Percentiles rank a stretch among this genome's conserved stretches.
Evolutionary conservation across 495 filamentous ascomycete genomes (phyloP).

Genomic region (Aspergillus leporis): DNA sequence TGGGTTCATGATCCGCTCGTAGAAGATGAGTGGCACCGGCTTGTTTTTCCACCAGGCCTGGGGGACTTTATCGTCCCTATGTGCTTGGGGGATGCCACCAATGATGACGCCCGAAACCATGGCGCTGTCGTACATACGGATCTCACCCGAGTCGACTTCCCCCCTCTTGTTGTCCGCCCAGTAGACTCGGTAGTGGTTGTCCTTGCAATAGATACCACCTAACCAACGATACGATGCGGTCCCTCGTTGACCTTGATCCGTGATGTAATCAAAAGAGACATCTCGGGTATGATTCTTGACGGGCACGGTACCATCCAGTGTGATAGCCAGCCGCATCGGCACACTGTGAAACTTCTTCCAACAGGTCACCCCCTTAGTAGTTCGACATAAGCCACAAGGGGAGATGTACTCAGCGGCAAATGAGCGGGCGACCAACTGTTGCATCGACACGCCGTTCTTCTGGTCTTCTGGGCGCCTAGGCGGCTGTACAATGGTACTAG

Average conservation of each 20-base stretch:
- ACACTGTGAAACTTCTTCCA: slow-evolving; percentile 20
- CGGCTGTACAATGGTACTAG: slow-evolving; percentile 2
- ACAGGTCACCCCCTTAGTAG: background rate
- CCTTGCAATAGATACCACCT: slow-evolving; percentile 38
- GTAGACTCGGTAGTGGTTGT: slow-evolving; percentile 30
- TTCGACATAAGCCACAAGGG: slow-evolving; percentile 17
- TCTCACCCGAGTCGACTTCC: slow-evolving; percentile 16
- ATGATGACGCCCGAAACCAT: slow-evolving; percentile 26
- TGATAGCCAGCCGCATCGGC: slow-evolving; percentile 34
- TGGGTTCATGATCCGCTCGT: slow-evolving; percentile 38
- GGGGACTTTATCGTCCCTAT: slow-evolving; percentile 26
- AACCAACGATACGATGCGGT: slow-evolving; percentile 42
- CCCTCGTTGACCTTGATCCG: slow-evolving; percentile 10
- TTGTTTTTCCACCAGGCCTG: slow-evolving; percentile 22
- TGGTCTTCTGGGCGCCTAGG: background rate
- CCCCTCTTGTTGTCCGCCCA: slow-evolving; percentile 36
- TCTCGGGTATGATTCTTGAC: slow-evolving; percentile 33
- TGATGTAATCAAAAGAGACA: slow-evolving; percentile 26
- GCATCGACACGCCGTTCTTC: slow-evolving; percentile 16
- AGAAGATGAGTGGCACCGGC: slow-evolving; percentile 34
- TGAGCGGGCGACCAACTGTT: slow-evolving; percentile 16
- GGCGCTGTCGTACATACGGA: slow-evolving; percentile 35
- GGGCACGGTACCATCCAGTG: slow-evolving; percentile 1
- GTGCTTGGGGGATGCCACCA: slow-evolving; percentile 20
- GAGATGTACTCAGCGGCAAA: background rate